Evolutionary conservation across 129 eudicot genomes (phyloP).

Genomic region (Ambrosia trifida): DNA sequence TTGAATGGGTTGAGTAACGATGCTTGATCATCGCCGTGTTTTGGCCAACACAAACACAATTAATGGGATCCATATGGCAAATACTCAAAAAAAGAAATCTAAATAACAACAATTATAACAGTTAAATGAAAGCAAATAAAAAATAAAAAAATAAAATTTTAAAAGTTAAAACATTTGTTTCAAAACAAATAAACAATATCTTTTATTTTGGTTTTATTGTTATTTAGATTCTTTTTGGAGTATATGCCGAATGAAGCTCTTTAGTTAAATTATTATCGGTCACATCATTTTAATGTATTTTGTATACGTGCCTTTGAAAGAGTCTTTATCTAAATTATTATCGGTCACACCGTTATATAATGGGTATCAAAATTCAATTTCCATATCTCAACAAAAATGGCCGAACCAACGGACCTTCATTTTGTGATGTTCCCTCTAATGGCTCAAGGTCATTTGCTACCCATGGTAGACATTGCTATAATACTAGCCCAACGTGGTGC

Average conservation of each 20-base stretch:
- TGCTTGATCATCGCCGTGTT: neutral
- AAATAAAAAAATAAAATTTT: too few species aligned
- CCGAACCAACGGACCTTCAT: constrained; percentile 31
- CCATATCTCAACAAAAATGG: constrained; percentile 13
- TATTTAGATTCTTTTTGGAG: too few species aligned
- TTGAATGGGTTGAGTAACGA: neutral
- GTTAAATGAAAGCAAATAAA: too few species aligned
- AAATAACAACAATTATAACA: too few species aligned
- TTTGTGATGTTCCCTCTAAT: constrained; percentile 44
- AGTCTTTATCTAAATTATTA: neutral
- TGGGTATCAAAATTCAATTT: constrained; percentile 5
- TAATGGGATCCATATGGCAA: too few species aligned
- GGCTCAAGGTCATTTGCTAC: constrained; percentile 63
- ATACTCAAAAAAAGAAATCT: too few species aligned
- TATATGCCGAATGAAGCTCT: too few species aligned
- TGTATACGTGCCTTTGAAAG: neutral
- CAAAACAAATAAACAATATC: too few species aligned
- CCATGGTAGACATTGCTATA: constrained; percentile 51
- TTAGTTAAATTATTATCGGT: too few species aligned
- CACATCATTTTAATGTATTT: neutral
- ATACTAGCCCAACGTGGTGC: constrained; percentile 47
- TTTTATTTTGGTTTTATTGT: too few species aligned
- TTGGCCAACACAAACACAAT: too few species aligned
- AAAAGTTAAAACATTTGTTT: too few species aligned
- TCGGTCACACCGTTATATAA: neutral